phyloP scores from a whole-genome alignment of 768 basidiomycete genomes.

The Russula compacta region DNA sequence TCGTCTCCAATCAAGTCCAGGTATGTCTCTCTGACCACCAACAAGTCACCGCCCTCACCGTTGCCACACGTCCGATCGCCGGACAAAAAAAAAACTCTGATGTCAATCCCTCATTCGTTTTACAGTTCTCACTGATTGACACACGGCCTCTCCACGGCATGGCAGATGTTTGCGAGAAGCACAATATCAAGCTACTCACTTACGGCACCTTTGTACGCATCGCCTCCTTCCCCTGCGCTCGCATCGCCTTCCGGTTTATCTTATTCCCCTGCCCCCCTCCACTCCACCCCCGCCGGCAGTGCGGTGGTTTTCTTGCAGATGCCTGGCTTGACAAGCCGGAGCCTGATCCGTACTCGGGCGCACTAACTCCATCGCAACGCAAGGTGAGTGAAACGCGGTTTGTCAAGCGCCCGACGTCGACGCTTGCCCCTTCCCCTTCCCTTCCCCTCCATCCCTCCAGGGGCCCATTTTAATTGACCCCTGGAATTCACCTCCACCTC shows the following conservation, averaged over 20 bases:
- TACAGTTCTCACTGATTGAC: slow-evolving; percentile 75
- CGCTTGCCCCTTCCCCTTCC: not conserved
- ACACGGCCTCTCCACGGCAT: slow-evolving; percentile 68
- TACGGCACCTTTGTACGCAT: slow-evolving; percentile 68
- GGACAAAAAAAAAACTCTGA: slow-evolving; percentile 1
- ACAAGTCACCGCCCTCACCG: not conserved
- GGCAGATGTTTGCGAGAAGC: slow-evolving; percentile 65
- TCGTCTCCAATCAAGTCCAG: slow-evolving; percentile 81
- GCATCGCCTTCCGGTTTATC: slow-evolving; percentile 13
- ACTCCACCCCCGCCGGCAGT: slow-evolving; percentile 34
- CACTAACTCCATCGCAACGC: slow-evolving; percentile 72
- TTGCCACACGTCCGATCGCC: not conserved
- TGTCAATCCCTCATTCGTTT: not conserved
- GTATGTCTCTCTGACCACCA: slow-evolving; percentile 29
- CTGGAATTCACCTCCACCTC: no score
- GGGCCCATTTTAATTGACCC: no score
- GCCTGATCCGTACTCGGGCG: slow-evolving; percentile 60
- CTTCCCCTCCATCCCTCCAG: not conserved
- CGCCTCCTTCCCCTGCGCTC: not conserved
- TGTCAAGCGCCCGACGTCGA: not conserved
- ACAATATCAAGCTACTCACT: slow-evolving; percentile 65
- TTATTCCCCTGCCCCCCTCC: not conserved
- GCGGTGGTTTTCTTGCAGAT: slow-evolving; percentile 76
- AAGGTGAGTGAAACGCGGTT: slow-evolving; percentile 36
- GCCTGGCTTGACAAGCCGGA: slow-evolving; percentile 59